Conservation (phyloP, 495 filamentous ascomycete species). For the Ramalina intermedia region DNA sequence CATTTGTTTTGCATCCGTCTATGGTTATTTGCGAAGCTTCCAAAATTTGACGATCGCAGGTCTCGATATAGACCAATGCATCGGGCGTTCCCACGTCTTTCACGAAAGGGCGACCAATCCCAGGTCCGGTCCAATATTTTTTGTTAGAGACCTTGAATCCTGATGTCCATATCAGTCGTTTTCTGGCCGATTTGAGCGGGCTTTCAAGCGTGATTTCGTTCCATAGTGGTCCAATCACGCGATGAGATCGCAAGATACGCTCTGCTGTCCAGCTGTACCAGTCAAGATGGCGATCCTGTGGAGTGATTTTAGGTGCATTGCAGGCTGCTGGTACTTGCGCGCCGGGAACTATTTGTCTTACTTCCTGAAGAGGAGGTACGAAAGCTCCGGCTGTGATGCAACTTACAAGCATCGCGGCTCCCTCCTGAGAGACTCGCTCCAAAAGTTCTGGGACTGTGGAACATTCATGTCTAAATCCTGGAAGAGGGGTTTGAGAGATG, state of each 20-base stretch:
- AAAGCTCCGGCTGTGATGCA: slow-evolving; percentile 45
- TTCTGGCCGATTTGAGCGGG: neutral
- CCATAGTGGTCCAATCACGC: slow-evolving; percentile 42
- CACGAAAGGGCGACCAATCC: slow-evolving; percentile 8
- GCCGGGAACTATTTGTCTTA: slow-evolving; percentile 20
- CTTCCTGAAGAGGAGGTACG: slow-evolving; percentile 40
- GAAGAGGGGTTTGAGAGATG: slow-evolving; percentile 48
- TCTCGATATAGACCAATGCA: slow-evolving; percentile 8
- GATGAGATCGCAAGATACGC: slow-evolving; percentile 33
- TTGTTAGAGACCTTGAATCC: slow-evolving; percentile 7
- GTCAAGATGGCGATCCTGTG: slow-evolving; percentile 37
- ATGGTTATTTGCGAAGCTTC: slow-evolving; percentile 7
- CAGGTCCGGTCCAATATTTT: neutral
- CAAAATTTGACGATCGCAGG: slow-evolving; percentile 10
- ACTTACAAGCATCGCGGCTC: slow-evolving; percentile 46
- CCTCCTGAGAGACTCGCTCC: slow-evolving; percentile 28
- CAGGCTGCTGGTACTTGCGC: neutral
- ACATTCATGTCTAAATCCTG: slow-evolving; percentile 33
- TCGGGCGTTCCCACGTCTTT: neutral
- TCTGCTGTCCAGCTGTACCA: slow-evolving; percentile 35
- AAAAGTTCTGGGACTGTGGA: slow-evolving; percentile 30
- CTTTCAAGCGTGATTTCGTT: slow-evolving; percentile 19
- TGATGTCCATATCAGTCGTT: slow-evolving; percentile 13
- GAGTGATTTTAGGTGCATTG: slow-evolving; percentile 38
- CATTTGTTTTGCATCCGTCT: slow-evolving; percentile 6